Conservation (phyloP, 257 asterid species). For the Petunia axillaris region DNA sequence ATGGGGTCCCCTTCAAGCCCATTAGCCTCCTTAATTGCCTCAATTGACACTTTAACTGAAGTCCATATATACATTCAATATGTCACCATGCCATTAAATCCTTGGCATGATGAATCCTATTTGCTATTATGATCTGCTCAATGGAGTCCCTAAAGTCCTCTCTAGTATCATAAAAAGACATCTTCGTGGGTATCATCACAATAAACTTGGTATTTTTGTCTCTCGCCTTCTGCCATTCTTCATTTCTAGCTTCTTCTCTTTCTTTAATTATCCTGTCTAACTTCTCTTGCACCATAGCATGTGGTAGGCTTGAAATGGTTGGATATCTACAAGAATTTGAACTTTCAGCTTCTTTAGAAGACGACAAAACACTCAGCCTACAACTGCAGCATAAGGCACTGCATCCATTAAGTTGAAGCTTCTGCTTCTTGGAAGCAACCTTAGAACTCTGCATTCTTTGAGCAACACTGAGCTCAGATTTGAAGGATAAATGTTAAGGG, state of each 20-base stretch:
- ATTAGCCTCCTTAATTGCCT: constrained; percentile 45
- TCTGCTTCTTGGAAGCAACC: constrained; percentile 46
- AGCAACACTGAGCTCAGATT: constrained; percentile 36
- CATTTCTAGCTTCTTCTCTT: constrained; percentile 37
- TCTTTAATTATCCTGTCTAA: constrained; percentile 66
- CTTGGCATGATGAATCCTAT: constrained; percentile 37
- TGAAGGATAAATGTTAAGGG: constrained; percentile 34
- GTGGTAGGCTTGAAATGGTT: constrained; percentile 62
- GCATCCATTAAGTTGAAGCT: constrained; percentile 46
- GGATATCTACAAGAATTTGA: constrained; percentile 46
- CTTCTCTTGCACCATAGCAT: constrained; percentile 81
- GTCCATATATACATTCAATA: background rate
- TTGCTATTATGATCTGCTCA: constrained; percentile 58
- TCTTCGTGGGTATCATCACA: constrained; percentile 78
- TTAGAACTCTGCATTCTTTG: constrained; percentile 47
- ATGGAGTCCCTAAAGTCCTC: constrained; percentile 76
- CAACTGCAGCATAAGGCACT: constrained; percentile 62
- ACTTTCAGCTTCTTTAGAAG: constrained; percentile 56
- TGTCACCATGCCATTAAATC: too few species aligned
- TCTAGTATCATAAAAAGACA: constrained; percentile 63
- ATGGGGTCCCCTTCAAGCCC: constrained; percentile 42
- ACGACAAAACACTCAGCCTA: constrained; percentile 64
- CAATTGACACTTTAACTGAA: constrained; percentile 38
- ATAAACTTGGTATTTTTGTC: constrained; percentile 49
- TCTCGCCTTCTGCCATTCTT: constrained; percentile 36